Base-by-base conservation (phyloP, 1,139 yeast genomes). In the Yamadazyma taylorii region DNA sequence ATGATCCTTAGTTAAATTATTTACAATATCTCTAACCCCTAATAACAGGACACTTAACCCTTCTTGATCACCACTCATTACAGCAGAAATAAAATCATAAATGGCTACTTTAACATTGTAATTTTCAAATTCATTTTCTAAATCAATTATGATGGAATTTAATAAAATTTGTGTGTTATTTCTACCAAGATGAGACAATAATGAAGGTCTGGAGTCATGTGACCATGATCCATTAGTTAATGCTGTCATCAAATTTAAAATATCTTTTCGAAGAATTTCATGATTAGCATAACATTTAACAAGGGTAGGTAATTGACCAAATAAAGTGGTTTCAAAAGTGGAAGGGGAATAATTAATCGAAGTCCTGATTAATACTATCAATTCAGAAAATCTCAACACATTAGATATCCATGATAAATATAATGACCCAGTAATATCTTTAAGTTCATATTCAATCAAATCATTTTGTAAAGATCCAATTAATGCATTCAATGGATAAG, bases 31-130 rank as follows among this genome's bases (percentile, higher is more conserved):
- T 41, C 77, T 65, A 1, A 95, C 96, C 34, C 87, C 84, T 30
- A 88, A 67, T 43, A 92, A 78, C 32, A 86, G 67, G 35, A 86
- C 85, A 0, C 95, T 75, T 22, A 90, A 63, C 1, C 97, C 97
- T 54, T 89, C 95, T 61, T 92, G 97, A 40, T 82, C 78, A 7
- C 87, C 81, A 46, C 76, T 78, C 72, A 86, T 73, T 5, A 87
- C 82, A 0, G 89, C 73, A n/a, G 92, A 75, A 42, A 90, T 78
- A 47, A 88, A 85, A 39, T 76, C 79, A 51, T 85, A 85, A 14
- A 86, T 63, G 5, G 77, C 67, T 17, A 79, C 75, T 40, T 83
- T 75, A 30, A 84, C 64, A 12, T 60, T 61, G 42, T 74, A 76
- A 38, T 77, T 78, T 47, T 79, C 85, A 44, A 82, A 68, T 1